Conservation (phyloP, 805 yeast genomes). For the Alloascoidea africana region DNA sequence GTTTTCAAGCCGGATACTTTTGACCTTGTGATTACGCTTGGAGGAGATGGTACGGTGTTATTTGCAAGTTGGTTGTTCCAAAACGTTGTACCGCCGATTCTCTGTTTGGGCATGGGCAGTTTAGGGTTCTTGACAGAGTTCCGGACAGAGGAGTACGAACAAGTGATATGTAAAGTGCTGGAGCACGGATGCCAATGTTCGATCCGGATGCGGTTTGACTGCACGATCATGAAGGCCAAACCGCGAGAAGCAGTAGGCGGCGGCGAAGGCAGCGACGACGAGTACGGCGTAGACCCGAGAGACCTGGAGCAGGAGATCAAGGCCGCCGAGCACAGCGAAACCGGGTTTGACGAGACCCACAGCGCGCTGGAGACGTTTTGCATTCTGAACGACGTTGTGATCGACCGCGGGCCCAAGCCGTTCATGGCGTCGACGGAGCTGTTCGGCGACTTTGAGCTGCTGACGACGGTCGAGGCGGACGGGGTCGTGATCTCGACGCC, state of each 20-base stretch:
- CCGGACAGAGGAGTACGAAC: conserved; percentile 23
- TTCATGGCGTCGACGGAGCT: conserved; percentile 33
- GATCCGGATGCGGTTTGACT: conserved; percentile 33
- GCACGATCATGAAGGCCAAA: conserved; percentile 16
- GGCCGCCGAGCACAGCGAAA: conserved; percentile 4
- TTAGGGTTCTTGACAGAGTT: conserved; percentile 48
- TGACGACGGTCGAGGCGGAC: conserved; percentile 54
- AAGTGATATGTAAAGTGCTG: conserved; percentile 21
- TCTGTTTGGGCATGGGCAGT: conserved; percentile 52
- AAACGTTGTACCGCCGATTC: conserved; percentile 45
- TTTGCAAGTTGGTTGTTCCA: conserved; percentile 49
- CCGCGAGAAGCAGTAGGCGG: conserved; percentile 14
- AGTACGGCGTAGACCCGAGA: conserved; percentile 12
- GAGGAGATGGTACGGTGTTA: conserved; percentile 62
- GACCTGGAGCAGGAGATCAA: conserved; percentile 14
- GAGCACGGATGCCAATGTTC: conserved; percentile 30
- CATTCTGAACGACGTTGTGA: conserved; percentile 34
- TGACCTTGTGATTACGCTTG: conserved; percentile 48
- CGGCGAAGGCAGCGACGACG: conserved; percentile 11
- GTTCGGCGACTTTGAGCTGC: conserved; percentile 28
- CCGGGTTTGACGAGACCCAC: conserved; percentile 14
- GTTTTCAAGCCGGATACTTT: conserved; percentile 18
- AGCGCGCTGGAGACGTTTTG: conserved; percentile 17
- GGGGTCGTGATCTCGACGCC: conserved; percentile 54
- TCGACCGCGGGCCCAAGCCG: conserved; percentile 37